Evolutionary conservation across 305 asterid species (phyloP).

Genomic region (Fraxinus baroniana): DNA sequence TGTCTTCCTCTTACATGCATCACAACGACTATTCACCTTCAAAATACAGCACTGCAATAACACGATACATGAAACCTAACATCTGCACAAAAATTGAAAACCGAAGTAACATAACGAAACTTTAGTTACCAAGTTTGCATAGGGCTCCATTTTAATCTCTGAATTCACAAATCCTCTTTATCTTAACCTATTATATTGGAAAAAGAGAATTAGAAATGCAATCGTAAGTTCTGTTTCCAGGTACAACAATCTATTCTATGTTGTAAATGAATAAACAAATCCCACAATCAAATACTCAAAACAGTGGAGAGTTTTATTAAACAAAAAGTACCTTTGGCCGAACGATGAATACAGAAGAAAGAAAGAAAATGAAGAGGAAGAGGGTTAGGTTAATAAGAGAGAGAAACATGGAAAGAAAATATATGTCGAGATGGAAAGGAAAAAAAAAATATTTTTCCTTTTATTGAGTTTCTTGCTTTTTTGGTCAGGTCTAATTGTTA

Average conservation of each 20-base stretch:
- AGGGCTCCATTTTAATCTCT: conserved; percentile 14
- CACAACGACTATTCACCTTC: conserved; percentile 28
- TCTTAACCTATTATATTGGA: not conserved
- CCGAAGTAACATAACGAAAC: not conserved
- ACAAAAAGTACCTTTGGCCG: not conserved
- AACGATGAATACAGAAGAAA: not conserved
- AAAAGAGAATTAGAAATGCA: not conserved
- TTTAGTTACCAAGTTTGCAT: conserved; percentile 29
- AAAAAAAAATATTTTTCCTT: not conserved
- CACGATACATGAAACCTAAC: not conserved
- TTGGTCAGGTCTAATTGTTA: not conserved
- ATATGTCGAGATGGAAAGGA: not conserved
- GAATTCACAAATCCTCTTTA: not conserved
- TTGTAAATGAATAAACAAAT: not conserved
- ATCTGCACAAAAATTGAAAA: not conserved
- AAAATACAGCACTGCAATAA: conserved; percentile 26
- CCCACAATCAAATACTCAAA: not conserved
- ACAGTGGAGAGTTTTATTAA: not conserved
- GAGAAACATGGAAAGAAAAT: not conserved
- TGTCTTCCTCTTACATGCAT: conserved; percentile 28
- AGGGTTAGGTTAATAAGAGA: not conserved
- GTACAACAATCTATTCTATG: not conserved
- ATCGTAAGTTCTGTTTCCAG: too few species aligned
- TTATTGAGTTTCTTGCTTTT: not conserved
- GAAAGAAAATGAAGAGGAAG: not conserved